Evolutionary conservation across 2,329 filamentous ascomycete species (phyloP).

Genomic region (Teratosphaeria viscida): DNA sequence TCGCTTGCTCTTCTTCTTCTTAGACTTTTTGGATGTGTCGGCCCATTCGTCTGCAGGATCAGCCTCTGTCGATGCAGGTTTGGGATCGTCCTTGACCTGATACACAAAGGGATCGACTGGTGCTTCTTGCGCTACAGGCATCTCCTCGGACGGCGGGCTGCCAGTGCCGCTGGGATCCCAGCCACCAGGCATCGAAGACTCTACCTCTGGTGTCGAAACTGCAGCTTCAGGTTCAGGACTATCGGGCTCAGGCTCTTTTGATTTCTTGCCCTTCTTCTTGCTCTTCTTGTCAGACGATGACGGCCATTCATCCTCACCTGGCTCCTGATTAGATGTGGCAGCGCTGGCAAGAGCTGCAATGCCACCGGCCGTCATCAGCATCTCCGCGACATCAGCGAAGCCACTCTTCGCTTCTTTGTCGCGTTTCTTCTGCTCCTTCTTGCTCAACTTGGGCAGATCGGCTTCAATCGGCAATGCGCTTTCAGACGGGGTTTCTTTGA

Average conservation of each 20-base stretch:
- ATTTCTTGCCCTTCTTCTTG: conserved; percentile 29
- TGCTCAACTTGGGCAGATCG: conserved; percentile 22
- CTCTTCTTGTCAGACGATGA: conserved; percentile 16
- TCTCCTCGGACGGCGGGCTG: conserved; percentile 1
- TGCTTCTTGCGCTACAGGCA: background rate
- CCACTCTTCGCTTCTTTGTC: conserved; percentile 31
- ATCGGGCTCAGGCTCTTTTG: conserved; percentile 25
- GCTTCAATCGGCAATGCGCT: conserved; percentile 6
- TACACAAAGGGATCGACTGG: conserved; percentile 11
- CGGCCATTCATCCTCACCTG: conserved; percentile 12
- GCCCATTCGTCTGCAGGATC: conserved; percentile 12
- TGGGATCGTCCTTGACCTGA: conserved; percentile 9
- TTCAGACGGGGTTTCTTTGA: conserved; percentile 3
- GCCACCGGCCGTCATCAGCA: conserved; percentile 17
- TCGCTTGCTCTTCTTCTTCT: conserved; percentile 34
- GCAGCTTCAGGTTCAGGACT: conserved; percentile 16
- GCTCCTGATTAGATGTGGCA: conserved; percentile 7
- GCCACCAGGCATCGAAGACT: conserved; percentile 17
- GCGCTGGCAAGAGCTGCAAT: conserved; percentile 10
- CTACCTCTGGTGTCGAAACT: conserved; percentile 2
- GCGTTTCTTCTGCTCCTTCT: conserved; percentile 31
- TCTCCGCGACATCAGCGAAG: conserved; percentile 20
- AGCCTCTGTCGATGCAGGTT: conserved; percentile 9
- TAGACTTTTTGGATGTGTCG: conserved; percentile 7
- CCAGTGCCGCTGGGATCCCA: conserved; percentile 19